Percentiles rank a stretch among this genome's conserved stretches.
Evolutionary conservation across 306 rosid species (phyloP).

Genomic region (apple (Malus domestica)): ASM211411v1 NC_041789.1:17433001-17433500

Average conservation of each 20-base stretch:
- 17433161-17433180: neutral
- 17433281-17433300: neutral
- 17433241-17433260: neutral
- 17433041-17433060: slow-evolving; percentile 89
- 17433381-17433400: neutral
- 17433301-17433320: neutral
- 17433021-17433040: slow-evolving; percentile 93
- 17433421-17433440: neutral
- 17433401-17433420: neutral
- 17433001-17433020: slow-evolving; percentile 95
- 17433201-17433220: neutral
- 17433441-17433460: neutral
- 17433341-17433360: neutral
- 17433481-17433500: neutral
- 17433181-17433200: neutral
- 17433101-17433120: neutral
- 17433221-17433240: neutral
- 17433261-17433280: neutral
- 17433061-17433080: slow-evolving; percentile 32
- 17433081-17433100: slow-evolving; percentile 2
- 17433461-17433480: neutral
- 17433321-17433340: neutral
- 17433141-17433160: neutral
- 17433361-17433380: neutral
- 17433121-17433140: neutral